Evolutionary conservation across 257 asterid species (phyloP), one percentile per base, ranked within the genome.

Genomic region (Linderniella brevidens): DNA sequence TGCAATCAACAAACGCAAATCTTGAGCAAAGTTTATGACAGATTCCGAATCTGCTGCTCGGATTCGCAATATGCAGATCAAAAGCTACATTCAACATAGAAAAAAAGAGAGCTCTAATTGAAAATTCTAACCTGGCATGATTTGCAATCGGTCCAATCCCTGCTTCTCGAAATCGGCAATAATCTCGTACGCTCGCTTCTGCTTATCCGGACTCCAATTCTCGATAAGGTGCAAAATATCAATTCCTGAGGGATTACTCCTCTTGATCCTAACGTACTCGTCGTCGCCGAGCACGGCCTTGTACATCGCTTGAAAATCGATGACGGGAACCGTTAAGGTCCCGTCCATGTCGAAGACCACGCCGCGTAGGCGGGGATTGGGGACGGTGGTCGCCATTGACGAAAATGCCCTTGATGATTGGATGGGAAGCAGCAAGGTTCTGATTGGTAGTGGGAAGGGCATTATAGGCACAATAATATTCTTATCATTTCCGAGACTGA

Each of bases 321-420:
- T 88, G 47, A 68, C 95, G 54, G 98, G 98, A 7, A 88, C 85
- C 13, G 98, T 88, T 32, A 88, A 65, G 55, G 98, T 88, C 51
- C 98, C 95, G 59, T 88, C 98, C 95, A 88, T 88, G 72, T 88
- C 98, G 73, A 88, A 88, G 51, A 84, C 93, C 19, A 88, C 74
- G 52, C 98, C 98, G 8, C 83, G 69, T 13, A 88, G 64, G 29
- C 72, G 79, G 59, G 82, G 17, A 62, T 70, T 73, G 13, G 72
- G 8, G 20, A 60, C 13, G 45, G 70, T 12, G 37, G 70, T 37
- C 1, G 77, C 58, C 96, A 85, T 85, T 56, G 85, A 71, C 62
- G 65, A 61, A 50, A 73, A 18, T 54, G 64, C 54, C 74, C 80
- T 66, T 18, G 58, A 49, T 46, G 45, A 42, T 13, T 13, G 49